Conservation (phyloP, 2,329 filamentous ascomycete species). For the Huntiella omanensis region DNA sequence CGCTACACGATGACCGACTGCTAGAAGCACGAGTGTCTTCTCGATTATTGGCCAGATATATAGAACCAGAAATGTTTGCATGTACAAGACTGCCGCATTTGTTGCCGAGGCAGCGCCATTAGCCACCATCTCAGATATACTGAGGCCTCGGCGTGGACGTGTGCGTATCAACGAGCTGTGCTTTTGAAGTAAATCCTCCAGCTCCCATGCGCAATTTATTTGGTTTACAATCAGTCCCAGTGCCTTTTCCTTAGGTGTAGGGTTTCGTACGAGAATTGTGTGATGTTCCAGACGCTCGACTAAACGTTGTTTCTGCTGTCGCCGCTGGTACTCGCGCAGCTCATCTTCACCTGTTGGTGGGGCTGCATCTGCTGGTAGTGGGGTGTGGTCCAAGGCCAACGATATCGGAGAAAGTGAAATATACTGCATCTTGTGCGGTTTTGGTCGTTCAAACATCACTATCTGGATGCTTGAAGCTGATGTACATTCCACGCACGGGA, state of each 20-base stretch:
- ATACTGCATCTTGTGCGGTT: conserved; percentile 84
- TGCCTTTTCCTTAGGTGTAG: conserved; percentile 66
- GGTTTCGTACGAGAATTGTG: conserved; percentile 57
- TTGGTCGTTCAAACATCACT: conserved; percentile 72
- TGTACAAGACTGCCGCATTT: conserved; percentile 48
- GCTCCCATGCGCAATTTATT: conserved; percentile 88
- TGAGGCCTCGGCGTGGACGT: conserved; percentile 64
- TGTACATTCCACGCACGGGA: conserved; percentile 59
- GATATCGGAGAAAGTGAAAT: conserved; percentile 81
- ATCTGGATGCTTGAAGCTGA: conserved; percentile 62
- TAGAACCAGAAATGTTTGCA: conserved; percentile 52
- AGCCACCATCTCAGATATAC: conserved; percentile 84
- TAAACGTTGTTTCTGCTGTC: conserved; percentile 40
- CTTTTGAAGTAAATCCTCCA: conserved; percentile 68
- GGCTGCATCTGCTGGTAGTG: conserved; percentile 19
- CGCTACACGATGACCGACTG: conserved; percentile 61
- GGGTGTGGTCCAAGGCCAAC: conserved; percentile 62
- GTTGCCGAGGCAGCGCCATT: conserved; percentile 79
- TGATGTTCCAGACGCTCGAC: conserved; percentile 70
- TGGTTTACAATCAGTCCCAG: conserved; percentile 72
- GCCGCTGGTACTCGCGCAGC: conserved; percentile 45
- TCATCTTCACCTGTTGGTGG: conserved; percentile 36
- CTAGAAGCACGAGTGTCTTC: conserved; percentile 51
- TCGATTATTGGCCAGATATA: conserved; percentile 66
- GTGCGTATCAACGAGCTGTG: conserved; percentile 75